Evolutionary conservation across 148 eudicot species (phyloP), one percentile per base, ranked within the genome.

Genomic region (Salicornia ramosissima): DNA sequence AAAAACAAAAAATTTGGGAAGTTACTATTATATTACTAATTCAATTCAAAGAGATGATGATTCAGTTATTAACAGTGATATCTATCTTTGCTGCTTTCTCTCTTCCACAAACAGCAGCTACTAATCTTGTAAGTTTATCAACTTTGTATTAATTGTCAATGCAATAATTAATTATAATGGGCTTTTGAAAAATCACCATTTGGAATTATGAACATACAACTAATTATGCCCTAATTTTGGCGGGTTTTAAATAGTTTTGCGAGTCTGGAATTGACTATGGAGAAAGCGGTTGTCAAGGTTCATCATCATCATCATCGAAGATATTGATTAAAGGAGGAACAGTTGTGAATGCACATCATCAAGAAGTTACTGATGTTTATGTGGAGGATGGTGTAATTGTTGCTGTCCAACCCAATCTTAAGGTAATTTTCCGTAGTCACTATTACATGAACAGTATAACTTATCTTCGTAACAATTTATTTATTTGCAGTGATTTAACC

Each of bases 301-400:
- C 73, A 64, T 70, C 81, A 57, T 73, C 82, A 24, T 77, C 79
- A 45, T 71, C 78, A 60, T 80, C 90, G 22, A 94, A 87, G 87
- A 94, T 94, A 62, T 68, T 90, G 83, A 88, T 94, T 18, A 89
- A 88, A 74, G 97, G 97, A 31, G 99, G 99, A 43, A 90, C 83
- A 12, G 90, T 94, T 56, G 97, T 94, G 73, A 94, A 94, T 85
- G 89, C 97, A 65, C 92, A 90, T 39, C 91, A 83, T 81, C 83
- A 84, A 53, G 81, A 90, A 72, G 65, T 83, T 77, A 86, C 99
- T 73, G 99, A 94, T 86, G 99, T 94, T 28, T 94, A 86, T 82
- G 82, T 94, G 19, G 87, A 90, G 61, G 86, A 90, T 84, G 99
- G 99, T 25, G 30, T 87, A 22, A 84, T 94, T 83, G 78, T 80